Evolutionary conservation across 257 asterid species (phyloP).

Genomic region (Solanum clarkiae): DNA sequence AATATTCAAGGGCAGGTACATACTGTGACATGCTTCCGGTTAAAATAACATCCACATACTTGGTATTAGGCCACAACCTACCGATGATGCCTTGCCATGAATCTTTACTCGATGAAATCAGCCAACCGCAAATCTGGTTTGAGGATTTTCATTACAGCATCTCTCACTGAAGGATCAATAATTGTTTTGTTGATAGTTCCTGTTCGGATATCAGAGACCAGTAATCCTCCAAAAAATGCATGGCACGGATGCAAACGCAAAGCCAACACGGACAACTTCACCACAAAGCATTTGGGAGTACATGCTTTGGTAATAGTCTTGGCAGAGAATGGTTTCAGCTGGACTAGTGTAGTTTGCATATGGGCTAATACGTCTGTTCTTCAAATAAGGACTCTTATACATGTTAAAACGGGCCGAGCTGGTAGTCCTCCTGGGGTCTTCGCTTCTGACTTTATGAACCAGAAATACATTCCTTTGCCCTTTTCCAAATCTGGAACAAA

Average conservation of each 20-base stretch:
- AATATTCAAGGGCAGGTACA: neutral
- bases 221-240: neutral
- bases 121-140: neutral
- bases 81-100: neutral
- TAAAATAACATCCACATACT: neutral
- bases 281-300: neutral
- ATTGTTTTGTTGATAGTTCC: neutral
- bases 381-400: neutral
- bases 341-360: neutral
- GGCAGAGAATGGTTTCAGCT: neutral
- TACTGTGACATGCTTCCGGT: constrained; percentile 3
- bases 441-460: neutral
- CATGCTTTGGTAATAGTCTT: neutral
- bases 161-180: neutral
- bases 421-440: neutral
- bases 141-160: neutral
- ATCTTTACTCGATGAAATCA: neutral
- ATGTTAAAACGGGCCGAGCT: neutral
- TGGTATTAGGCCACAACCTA: neutral
- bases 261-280: too few species aligned
- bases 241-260: neutral
- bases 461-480: constrained; percentile 1
- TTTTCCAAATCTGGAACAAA: neutral
- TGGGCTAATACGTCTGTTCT: neutral
- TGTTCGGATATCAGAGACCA: neutral